Evolutionary conservation across 495 filamentous ascomycete genomes (phyloP).

Genomic region (Xylaria acuta): DNA sequence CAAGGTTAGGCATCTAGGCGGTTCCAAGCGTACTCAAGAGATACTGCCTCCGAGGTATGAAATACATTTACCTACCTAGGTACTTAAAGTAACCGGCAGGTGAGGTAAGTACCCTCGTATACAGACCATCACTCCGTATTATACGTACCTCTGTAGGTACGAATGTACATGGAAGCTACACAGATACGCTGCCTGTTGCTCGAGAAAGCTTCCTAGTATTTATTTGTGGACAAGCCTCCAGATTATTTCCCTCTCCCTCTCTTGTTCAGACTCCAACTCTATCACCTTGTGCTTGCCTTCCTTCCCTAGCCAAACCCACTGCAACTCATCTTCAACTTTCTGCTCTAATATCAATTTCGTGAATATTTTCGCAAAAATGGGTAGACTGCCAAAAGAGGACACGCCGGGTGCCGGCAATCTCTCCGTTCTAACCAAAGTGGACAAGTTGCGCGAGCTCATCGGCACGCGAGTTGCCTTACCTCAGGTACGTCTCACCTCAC

Average conservation of each 20-base stretch:
- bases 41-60: not conserved
- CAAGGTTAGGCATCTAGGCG: not conserved
- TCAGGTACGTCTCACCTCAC: conserved; percentile 33
- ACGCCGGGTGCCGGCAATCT: conserved; percentile 30
- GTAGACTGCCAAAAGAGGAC: conserved; percentile 6
- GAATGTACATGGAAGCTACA: not conserved
- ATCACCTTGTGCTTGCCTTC: not conserved
- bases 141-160: not conserved
- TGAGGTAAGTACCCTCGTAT: not conserved
- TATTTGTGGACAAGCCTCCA: not conserved
- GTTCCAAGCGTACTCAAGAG: not conserved
- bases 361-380: conserved; percentile 27
- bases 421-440: conserved; percentile 43
- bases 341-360: not conserved
- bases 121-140: not conserved
- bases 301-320: not conserved
- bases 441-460: conserved; percentile 50
- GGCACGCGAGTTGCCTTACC: conserved; percentile 47
- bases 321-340: not conserved
- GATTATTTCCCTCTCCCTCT: not conserved
- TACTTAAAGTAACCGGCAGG: not conserved
- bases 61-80: not conserved
- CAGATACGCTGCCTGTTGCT: not conserved
- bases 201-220: not conserved
- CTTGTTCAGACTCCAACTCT: not conserved